Percentiles rank a stretch among this genome's conserved stretches.
These are phyloP conservation scores for Paraphaeosphaeria sporulosa DNA, from an alignment of 2,329 filamentous ascomycete genomes.

Conservation along the genomic window DNA sequence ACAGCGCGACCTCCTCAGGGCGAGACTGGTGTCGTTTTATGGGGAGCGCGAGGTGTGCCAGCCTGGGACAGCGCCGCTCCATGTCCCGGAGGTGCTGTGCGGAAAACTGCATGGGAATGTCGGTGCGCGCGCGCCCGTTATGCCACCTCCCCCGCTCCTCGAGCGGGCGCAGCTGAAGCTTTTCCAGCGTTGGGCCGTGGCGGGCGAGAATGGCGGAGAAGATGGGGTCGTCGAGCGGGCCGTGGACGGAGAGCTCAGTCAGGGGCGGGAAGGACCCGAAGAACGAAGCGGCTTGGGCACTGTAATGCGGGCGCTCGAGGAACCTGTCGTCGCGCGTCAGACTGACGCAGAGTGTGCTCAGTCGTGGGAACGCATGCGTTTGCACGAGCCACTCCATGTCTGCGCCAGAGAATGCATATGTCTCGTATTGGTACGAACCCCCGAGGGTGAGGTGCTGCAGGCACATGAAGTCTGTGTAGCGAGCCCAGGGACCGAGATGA, in stretches of 20 bases:
- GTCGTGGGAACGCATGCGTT: constrained; percentile 19
- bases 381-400: constrained; percentile 27
- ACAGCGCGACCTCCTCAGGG: constrained; percentile 23
- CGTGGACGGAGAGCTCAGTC: constrained; percentile 21
- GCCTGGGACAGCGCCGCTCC: constrained; percentile 19
- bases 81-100: constrained; percentile 23
- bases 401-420: constrained; percentile 21
- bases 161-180: constrained; percentile 20
- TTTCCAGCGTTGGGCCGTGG: constrained; percentile 24
- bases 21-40: constrained; percentile 27
- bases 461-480: constrained; percentile 25
- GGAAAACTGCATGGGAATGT: constrained; percentile 27
- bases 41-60: constrained; percentile 26
- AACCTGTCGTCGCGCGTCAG: constrained; percentile 23
- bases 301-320: constrained; percentile 25
- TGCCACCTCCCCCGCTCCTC: neutral
- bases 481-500: constrained; percentile 23
- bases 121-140: constrained; percentile 17
- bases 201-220: constrained; percentile 20
- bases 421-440: constrained; percentile 6
- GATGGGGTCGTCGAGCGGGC: constrained; percentile 23
- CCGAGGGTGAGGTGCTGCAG: constrained; percentile 26
- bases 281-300: constrained; percentile 26
- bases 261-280: constrained; percentile 26
- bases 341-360: constrained; percentile 21